These are phyloP conservation scores for Starmerella gropengiesseri DNA, from an alignment of 805 yeast genomes.

Conservation along the genomic window DNA sequence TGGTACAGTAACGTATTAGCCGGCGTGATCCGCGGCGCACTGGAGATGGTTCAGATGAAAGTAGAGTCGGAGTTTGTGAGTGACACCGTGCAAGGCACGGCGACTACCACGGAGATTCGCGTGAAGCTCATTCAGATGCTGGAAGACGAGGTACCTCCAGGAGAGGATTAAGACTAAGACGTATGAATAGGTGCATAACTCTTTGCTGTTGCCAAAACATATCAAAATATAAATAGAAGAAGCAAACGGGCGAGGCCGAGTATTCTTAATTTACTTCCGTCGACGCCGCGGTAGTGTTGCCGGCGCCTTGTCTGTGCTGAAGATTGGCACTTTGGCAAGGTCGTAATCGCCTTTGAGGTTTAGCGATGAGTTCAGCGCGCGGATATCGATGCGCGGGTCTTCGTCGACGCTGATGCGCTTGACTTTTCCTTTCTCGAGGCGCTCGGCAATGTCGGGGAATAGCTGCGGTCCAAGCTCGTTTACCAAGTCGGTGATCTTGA, in stretches of 20 bases:
- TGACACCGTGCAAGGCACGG: conserved; percentile 76
- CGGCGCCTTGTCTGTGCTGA: conserved; percentile 20
- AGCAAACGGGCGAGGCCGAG: not conserved
- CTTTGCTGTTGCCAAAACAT: not conserved
- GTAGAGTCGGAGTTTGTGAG: conserved; percentile 71
- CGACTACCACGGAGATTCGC: conserved; percentile 57
- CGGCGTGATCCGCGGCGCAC: conserved; percentile 82
- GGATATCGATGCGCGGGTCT: conserved; percentile 24
- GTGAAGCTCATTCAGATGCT: conserved; percentile 59
- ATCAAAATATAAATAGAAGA: not conserved
- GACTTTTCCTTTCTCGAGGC: conserved; percentile 20
- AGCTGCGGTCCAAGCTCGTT: conserved; percentile 74
- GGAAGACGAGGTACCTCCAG: conserved; percentile 94
- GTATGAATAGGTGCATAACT: not conserved
- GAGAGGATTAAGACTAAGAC: conserved; percentile 54
- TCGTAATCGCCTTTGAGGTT: conserved; percentile 22
- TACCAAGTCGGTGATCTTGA: conserved; percentile 66
- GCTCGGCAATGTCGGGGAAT: conserved; percentile 63
- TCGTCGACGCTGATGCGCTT: conserved; percentile 7
- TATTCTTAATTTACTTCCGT: not conserved
- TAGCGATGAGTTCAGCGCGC: conserved; percentile 19
- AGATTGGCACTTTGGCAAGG: conserved; percentile 23
- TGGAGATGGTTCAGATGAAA: conserved; percentile 92
- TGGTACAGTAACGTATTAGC: conserved; percentile 90
- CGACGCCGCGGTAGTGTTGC: conserved; percentile 9